Percentiles rank a stretch among this genome's conserved stretches.
These are phyloP conservation scores for Chrysophaeum taylorii DNA, from an alignment of 352 stramenopile genomes.

Conservation along the genomic window DNA sequence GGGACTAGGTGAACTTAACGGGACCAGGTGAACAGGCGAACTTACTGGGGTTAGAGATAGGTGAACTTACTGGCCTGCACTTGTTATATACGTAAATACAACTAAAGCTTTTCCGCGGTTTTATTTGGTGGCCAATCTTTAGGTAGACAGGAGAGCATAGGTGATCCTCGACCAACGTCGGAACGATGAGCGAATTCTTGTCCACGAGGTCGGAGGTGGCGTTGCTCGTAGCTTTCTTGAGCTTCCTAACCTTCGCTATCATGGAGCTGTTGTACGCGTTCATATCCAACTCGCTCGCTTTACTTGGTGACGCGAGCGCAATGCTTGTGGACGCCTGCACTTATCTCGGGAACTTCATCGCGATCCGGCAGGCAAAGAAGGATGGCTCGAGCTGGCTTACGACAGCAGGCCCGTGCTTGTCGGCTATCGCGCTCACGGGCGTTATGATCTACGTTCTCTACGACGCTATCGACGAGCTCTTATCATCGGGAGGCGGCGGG, in stretches of 20 bases:
- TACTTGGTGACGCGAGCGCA: neutral
- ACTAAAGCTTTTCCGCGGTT: too few relatives aligned
- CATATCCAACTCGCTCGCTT: neutral
- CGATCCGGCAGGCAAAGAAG: neutral
- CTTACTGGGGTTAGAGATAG: too few relatives aligned
- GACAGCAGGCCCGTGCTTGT: neutral
- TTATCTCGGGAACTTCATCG: neutral
- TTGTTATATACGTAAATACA: too few relatives aligned
- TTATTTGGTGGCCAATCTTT: too few relatives aligned
- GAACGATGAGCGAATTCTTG: too few relatives aligned
- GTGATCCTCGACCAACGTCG: too few relatives aligned
- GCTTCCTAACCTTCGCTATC: neutral
- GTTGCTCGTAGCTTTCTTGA: neutral
- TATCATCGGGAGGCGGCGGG: neutral
- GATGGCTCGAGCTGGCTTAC: neutral
- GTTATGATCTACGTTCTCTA: conserved; percentile 1
- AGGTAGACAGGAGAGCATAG: too few relatives aligned
- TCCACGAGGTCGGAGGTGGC: too few relatives aligned
- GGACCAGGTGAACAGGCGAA: too few relatives aligned
- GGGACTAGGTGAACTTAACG: too few relatives aligned
- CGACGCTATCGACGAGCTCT: neutral
- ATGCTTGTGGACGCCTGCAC: neutral
- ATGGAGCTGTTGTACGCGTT: conserved; percentile 2
- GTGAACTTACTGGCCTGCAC: too few relatives aligned
- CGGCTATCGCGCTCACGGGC: neutral